phyloP scores from a whole-genome alignment of 2,329 filamentous ascomycete species.

The Gnomoniopsis smithogilvyi region DNA sequence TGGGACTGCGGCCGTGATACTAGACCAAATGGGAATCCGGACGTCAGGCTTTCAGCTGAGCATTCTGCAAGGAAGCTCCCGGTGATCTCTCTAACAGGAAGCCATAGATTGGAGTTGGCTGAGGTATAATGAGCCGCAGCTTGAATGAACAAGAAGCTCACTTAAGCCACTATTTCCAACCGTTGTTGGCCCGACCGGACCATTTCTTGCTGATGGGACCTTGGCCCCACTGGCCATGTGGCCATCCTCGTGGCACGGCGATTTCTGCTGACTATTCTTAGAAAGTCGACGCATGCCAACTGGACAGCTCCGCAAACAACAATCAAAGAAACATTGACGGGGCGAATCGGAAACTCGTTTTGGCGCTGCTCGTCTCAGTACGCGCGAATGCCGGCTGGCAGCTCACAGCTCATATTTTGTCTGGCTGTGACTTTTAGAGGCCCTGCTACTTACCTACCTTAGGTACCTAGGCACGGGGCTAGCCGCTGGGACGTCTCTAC shows the following conservation, averaged over 20 bases:
- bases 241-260: slow-evolving; percentile 6
- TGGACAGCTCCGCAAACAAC: neutral
- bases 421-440: too few relatives aligned
- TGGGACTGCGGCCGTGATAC: neutral
- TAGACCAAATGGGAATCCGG: neutral
- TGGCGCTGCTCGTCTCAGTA: neutral
- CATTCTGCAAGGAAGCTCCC: neutral
- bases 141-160: neutral
- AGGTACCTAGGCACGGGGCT: too few relatives aligned
- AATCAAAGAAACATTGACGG: slow-evolving; percentile 2
- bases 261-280: slow-evolving; percentile 14
- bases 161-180: neutral
- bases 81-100: neutral
- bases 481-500: slow-evolving; percentile 16
- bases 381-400: slow-evolving; percentile 8
- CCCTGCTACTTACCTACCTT: too few relatives aligned
- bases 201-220: neutral
- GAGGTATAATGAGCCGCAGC: neutral
- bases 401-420: neutral
- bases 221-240: neutral
- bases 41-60: neutral
- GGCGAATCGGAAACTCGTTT: slow-evolving; percentile 6
- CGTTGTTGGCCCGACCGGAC: slow-evolving; percentile 7
- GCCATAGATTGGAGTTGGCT: neutral
- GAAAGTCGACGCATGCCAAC: slow-evolving; percentile 1